phyloP scores from a whole-genome alignment of 2,329 filamentous ascomycete genomes.

The Fusarium sp. region DNA sequence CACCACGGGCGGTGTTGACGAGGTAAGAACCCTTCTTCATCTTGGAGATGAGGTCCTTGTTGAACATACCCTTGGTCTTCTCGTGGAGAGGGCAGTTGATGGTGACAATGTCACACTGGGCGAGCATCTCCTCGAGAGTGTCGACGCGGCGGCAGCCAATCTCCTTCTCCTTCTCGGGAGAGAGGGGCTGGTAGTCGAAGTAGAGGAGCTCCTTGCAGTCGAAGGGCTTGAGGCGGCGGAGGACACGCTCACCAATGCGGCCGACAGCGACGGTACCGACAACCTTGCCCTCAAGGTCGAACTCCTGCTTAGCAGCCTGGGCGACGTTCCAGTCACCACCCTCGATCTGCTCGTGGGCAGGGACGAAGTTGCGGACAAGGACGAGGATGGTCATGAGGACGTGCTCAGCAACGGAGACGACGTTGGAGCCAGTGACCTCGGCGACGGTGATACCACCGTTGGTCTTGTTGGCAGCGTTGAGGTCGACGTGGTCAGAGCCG shows the following conservation, averaged over 20 bases:
- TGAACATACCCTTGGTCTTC: constrained; percentile 95
- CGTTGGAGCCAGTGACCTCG: constrained; percentile 97
- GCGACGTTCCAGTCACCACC: constrained; percentile 95
- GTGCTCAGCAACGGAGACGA: constrained; percentile 98
- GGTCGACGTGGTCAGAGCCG: constrained; percentile 97
- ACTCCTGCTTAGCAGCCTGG: constrained; percentile 97
- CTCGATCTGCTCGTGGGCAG: constrained; percentile 93
- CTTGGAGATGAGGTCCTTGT: constrained; percentile 98
- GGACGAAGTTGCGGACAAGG: constrained; percentile 97
- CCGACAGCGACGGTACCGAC: constrained; percentile 98
- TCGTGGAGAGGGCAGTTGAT: constrained; percentile 99
- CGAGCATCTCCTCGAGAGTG: constrained; percentile 89
- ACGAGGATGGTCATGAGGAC: constrained; percentile 98
- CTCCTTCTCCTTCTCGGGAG: constrained; percentile 87
- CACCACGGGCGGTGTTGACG: constrained; percentile 97
- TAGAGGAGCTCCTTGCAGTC: constrained; percentile 99
- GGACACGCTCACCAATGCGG: constrained; percentile 97
- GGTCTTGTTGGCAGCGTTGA: constrained; percentile 96
- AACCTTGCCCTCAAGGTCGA: constrained; percentile 95
- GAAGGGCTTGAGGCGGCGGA: constrained; percentile 94
- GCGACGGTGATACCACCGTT: constrained; percentile 97
- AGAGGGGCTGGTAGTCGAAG: constrained; percentile 98
- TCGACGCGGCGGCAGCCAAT: constrained; percentile 94
- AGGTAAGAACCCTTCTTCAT: constrained; percentile 99
- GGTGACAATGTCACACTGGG: constrained; percentile 95